Evolutionary conservation across 1,284 basidiomycete species (phyloP).

Genomic region (Chiua sp.): DNA sequence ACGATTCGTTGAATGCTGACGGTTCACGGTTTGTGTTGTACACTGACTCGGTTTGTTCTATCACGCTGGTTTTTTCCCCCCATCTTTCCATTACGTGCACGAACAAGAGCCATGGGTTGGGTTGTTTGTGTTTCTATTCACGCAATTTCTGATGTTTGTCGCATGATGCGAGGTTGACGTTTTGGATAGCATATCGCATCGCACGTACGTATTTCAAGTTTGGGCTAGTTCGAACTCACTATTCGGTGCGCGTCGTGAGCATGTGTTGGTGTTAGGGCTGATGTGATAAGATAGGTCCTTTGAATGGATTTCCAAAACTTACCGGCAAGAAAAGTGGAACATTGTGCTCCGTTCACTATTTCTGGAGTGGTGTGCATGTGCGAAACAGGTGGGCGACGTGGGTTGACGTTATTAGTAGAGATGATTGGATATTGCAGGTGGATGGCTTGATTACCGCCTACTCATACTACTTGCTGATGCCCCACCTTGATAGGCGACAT

Average conservation of each 20-base stretch:
- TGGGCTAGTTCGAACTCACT: too few relatives aligned
- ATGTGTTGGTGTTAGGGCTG: too few relatives aligned
- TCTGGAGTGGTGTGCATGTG: slow-evolving; percentile 80
- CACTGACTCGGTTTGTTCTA: not conserved
- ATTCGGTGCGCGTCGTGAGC: too few relatives aligned
- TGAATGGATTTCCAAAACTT: slow-evolving; percentile 85
- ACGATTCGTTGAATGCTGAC: slow-evolving; percentile 32
- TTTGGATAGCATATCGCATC: too few relatives aligned
- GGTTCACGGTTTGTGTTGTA: not conserved
- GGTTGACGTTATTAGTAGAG: slow-evolving; percentile 79
- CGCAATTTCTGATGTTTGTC: slow-evolving; percentile 10
- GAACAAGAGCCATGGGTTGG: slow-evolving; percentile 1
- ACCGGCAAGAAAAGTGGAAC: slow-evolving; percentile 82
- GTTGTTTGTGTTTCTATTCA: slow-evolving; percentile 9
- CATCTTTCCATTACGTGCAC: not conserved
- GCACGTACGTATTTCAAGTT: too few relatives aligned
- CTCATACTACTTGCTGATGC: too few relatives aligned
- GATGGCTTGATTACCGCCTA: too few relatives aligned
- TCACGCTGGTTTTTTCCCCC: not conserved
- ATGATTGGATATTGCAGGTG: too few relatives aligned
- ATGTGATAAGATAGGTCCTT: slow-evolving; percentile 68
- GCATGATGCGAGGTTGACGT: too few relatives aligned
- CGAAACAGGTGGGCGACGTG: slow-evolving; percentile 72
- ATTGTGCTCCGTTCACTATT: slow-evolving; percentile 74
- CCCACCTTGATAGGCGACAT: too few relatives aligned